Evolutionary conservation across 108 stramenopile species (phyloP), one percentile per base, ranked within the genome.

Genomic region (Stephanodiscus minutulus): DNA sequence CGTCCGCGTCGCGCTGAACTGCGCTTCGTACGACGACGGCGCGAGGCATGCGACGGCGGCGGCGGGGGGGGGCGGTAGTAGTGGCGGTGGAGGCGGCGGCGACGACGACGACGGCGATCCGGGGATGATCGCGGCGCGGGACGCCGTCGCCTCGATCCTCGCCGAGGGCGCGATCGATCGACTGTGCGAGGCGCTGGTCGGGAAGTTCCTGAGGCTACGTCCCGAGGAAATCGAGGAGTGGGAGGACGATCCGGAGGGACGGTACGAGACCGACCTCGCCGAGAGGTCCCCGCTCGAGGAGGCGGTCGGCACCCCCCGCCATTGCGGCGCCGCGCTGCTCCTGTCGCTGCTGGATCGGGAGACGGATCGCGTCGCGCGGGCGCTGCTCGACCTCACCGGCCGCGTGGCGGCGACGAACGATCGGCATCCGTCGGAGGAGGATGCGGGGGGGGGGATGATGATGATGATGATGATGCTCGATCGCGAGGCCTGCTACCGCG

Each of bases 401-500:
- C 56, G 49, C 3, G 58, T 68, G 27, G 49, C 31, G n/a, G n/a
- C n/a, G n/a, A n/a, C n/a, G n/a, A n/a, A n/a, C n/a, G n/a, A n/a
- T n/a, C n/a, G n/a, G n/a, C 73, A 68, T 28, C 65, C 37, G 20
- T 66, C 73, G 12, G 39, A 29, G 27, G 49, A 74, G 13, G 67
- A 74, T 44, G 57, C 49, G 7, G 68, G 48, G 33, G 35, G 36
- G 15, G n/a, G n/a, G n/a, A n/a, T n/a, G n/a, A n/a, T n/a, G n/a
- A n/a, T n/a, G n/a, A n/a, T n/a, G n/a, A n/a, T n/a, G n/a, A n/a
- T n/a, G n/a, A 69, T 74, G 60, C 46, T 75, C 9, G 50, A 48
- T 52, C 57, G 74, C 20, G 74, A 75, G 67, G 74, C 74, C n/a
- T 70, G 74, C 37, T 75, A 75, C 15, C 22, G 74, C 24, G 68